Percentiles rank a stretch among this genome's conserved stretches.
Evolutionary conservation across 768 basidiomycete species (phyloP).

Genomic region (Lactarius deliciosus): DNA sequence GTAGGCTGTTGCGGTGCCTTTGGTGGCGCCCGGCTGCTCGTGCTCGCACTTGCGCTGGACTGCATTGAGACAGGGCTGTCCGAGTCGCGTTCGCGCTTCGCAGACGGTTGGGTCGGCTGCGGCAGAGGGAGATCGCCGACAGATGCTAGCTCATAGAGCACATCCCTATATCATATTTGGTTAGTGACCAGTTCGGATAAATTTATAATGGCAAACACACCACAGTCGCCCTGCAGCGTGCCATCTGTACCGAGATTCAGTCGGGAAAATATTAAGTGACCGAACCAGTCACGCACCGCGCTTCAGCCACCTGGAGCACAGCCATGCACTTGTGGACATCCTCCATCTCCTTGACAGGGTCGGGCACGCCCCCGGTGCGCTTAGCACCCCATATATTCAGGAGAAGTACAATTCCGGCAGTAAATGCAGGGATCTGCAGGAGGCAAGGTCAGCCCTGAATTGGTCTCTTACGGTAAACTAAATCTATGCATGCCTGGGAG

Average conservation of each 20-base stretch:
- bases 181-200: neutral
- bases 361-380: conserved; percentile 28
- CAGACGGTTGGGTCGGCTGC: conserved; percentile 48
- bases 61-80: conserved; percentile 43
- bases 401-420: conserved; percentile 43
- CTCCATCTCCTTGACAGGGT: conserved; percentile 28
- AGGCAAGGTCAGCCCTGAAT: conserved; percentile 21
- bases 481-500: conserved; percentile 19
- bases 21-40: neutral
- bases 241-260: conserved; percentile 38
- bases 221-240: conserved; percentile 50
- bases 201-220: conserved; percentile 35
- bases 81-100: conserved; percentile 63
- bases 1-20: conserved; percentile 5
- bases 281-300: conserved; percentile 1
- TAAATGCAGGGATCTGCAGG: conserved; percentile 37
- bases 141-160: conserved; percentile 68
- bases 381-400: conserved; percentile 46
- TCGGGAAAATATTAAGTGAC: neutral
- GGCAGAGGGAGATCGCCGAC: conserved; percentile 72
- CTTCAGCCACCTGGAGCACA: conserved; percentile 27
- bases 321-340: conserved; percentile 32
- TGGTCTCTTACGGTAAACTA: neutral
- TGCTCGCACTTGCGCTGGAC: conserved; percentile 12
- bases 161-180: conserved; percentile 49